Base-by-base conservation (phyloP, 1,139 yeast genomes). In the Yamadazyma epiphylla region DNA sequence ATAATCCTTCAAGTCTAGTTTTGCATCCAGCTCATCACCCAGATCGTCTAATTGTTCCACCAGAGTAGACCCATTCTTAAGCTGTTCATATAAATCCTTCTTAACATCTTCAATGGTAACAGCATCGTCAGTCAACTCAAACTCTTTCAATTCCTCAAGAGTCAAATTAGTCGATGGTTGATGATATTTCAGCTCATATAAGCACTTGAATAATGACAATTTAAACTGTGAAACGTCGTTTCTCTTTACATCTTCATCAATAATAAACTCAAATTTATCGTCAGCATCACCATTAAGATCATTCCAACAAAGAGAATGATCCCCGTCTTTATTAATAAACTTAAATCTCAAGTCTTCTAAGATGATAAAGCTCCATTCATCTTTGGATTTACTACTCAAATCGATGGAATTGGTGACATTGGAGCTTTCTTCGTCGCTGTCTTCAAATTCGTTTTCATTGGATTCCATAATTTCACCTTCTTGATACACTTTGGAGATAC, bases 251-350 rank as follows among this genome's bases (percentile, higher is more conserved):
- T 70, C 69, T 27, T 72, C 73, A 38, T 80, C 87, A 33, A 88
- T 74, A 13, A 83, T 69, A 57, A 87, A 89, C 55, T 87, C 95
- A 55, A 83, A 88, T 38, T 70, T 62, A 50, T 89, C 97, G 11
- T 89, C 96, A n/a, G 69, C 65, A 45, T 87, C 96, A 19, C 95
- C 96, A 29, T 81, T 81, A 30, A 80, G 52, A 45, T 91, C 96
- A 15, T 64, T 64, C 98, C 98, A 91, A 1, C 80, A 68, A 26
- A 91, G 71, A 2, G 81, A 77, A 25, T 43, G 48, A 9, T 53
- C 39, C 3, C 69, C 67, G 34, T 60, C 58, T 19, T 48, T 33
- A 53, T 55, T 57, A 33, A 50, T 48, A 19, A 66, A 65, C 55
- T 63, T 70, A 43, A 74, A 66, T 35, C 61, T 63, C 36, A 89